A percentile compares a stretch with the other conserved stretches of the same genome.
These are phyloP conservation scores for Salvia hispanica DNA, from an alignment of 257 asterid genomes.

Conservation along the genomic window DNA sequence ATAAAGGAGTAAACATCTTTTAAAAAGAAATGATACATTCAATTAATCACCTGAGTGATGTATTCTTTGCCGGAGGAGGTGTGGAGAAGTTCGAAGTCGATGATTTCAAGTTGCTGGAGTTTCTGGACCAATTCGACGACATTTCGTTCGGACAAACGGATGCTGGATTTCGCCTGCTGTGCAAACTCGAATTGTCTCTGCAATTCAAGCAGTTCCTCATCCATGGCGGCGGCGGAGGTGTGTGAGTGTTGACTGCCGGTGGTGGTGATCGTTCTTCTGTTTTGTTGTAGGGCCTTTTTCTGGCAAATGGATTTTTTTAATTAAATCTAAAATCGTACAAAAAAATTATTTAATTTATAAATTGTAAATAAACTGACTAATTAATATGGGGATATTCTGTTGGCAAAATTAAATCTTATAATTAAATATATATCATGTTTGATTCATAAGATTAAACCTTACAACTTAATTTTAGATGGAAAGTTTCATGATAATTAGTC, in stretches of 20 bases:
- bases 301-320: too few relatives aligned
- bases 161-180: constrained; percentile 87
- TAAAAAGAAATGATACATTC: background rate
- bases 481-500: too few relatives aligned
- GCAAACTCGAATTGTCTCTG: constrained; percentile 94
- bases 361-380: too few relatives aligned
- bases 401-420: too few relatives aligned
- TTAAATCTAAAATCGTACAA: too few relatives aligned
- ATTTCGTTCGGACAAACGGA: constrained; percentile 89
- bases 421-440: too few relatives aligned
- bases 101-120: constrained; percentile 74
- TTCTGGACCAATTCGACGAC: constrained; percentile 97
- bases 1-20: background rate
- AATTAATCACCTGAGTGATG: constrained; percentile 76
- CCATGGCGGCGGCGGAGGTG: constrained; percentile 53
- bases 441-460: too few relatives aligned
- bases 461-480: too few relatives aligned
- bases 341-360: too few relatives aligned
- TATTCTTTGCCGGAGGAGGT: constrained; percentile 90
- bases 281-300: background rate
- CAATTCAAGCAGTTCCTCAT: constrained; percentile 83
- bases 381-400: too few relatives aligned
- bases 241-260: constrained; percentile 6
- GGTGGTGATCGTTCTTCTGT: constrained; percentile 31
- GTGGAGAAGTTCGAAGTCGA: constrained; percentile 96